Evolutionary conservation across 1,284 basidiomycete species (phyloP).

Genomic region (Cutaneotrichosporon sp.): DNA sequence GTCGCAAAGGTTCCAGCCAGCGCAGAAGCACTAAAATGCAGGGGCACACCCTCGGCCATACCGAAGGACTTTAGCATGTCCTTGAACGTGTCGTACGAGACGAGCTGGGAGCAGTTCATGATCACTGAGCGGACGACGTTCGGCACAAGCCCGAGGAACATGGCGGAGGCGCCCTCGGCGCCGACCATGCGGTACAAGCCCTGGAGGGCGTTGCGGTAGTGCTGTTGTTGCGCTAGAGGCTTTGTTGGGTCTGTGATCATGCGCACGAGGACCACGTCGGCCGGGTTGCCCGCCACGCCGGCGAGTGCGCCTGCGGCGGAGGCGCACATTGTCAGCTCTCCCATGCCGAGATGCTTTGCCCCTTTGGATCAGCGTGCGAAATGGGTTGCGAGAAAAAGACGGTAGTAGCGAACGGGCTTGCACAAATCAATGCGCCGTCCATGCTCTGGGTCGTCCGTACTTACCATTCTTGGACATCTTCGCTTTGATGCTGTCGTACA

Average conservation of each 20-base stretch:
- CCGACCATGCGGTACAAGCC: slow-evolving; percentile 50
- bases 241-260: slow-evolving; percentile 47
- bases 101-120: slow-evolving; percentile 54
- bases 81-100: slow-evolving; percentile 55
- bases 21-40: slow-evolving; percentile 52
- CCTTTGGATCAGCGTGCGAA: slow-evolving; percentile 15
- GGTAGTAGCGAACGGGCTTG: too few relatives aligned
- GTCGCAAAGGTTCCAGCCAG: slow-evolving; percentile 55
- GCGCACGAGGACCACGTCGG: slow-evolving; percentile 35
- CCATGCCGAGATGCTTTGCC: slow-evolving; percentile 34
- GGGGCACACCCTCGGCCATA: slow-evolving; percentile 50
- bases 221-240: slow-evolving; percentile 32
- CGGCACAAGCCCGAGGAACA: slow-evolving; percentile 52
- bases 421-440: too few relatives aligned
- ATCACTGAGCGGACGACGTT: slow-evolving; percentile 53
- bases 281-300: slow-evolving; percentile 45
- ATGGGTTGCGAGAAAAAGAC: too few relatives aligned
- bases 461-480: slow-evolving; percentile 31
- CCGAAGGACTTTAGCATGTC: slow-evolving; percentile 45
- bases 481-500: slow-evolving; percentile 44
- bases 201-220: slow-evolving; percentile 49
- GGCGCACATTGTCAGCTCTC: slow-evolving; percentile 41
- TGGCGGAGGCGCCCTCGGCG: slow-evolving; percentile 49
- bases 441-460: too few relatives aligned
- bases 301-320: slow-evolving; percentile 41